phyloP scores from a whole-genome alignment of 2,329 filamentous ascomycete genomes.

The Pestalotiopsis sp. region DNA sequence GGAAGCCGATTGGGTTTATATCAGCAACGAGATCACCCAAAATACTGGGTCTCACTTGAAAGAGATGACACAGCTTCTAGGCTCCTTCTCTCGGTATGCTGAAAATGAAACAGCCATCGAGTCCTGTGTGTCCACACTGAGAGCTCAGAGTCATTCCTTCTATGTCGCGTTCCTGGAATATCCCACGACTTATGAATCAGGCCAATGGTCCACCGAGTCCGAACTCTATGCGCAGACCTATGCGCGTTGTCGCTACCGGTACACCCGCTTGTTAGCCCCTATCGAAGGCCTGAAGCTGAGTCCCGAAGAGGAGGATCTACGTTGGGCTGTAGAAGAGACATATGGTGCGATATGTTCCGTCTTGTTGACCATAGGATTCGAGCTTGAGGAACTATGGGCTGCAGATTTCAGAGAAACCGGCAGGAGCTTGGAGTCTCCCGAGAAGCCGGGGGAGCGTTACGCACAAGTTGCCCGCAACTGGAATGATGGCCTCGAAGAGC shows the following conservation, averaged over 20 bases:
- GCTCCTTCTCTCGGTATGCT: constrained; percentile 17
- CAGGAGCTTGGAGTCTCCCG: constrained; percentile 25
- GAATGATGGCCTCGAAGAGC: constrained; percentile 39
- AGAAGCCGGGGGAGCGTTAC: not conserved
- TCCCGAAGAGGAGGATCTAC: constrained; percentile 39
- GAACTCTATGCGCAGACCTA: constrained; percentile 39
- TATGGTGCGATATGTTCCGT: constrained; percentile 43
- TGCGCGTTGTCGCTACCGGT: constrained; percentile 44
- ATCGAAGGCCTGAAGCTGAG: constrained; percentile 27
- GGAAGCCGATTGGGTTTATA: constrained; percentile 46
- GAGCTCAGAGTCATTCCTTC: constrained; percentile 44
- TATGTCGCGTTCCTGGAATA: constrained; percentile 50
- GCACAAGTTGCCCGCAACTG: constrained; percentile 24
- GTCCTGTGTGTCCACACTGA: constrained; percentile 34
- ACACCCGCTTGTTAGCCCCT: constrained; percentile 38
- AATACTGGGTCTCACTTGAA: constrained; percentile 37
- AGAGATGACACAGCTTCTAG: constrained; percentile 33
- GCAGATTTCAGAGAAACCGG: constrained; percentile 15
- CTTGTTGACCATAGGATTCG: constrained; percentile 44
- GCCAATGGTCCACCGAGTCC: constrained; percentile 36
- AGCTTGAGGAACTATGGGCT: constrained; percentile 41
- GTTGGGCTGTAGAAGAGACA: constrained; percentile 43
- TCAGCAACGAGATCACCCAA: constrained; percentile 45
- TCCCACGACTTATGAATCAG: constrained; percentile 27
- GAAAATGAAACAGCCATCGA: constrained; percentile 28